Base-by-base conservation (phyloP, 78 protist genomes). In the slime mould (Dictyostelium discoideum) region DNA sequence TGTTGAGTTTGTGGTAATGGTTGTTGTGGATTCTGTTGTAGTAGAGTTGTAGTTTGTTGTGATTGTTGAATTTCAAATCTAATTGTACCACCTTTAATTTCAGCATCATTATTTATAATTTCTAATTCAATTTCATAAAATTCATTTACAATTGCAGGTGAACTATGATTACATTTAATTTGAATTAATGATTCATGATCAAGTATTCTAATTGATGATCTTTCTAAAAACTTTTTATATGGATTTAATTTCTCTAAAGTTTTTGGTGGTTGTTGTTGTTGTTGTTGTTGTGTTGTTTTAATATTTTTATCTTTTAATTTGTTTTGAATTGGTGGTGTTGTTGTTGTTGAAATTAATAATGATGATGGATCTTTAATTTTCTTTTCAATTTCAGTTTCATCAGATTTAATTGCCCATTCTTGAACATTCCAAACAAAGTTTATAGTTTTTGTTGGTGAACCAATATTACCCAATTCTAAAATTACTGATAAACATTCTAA, bases 341-440 rank as follows among this genome's bases (percentile, higher is more conserved):
- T 7, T 18, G 82, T 2, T 78, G 50, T n/a, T n/a, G 60, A 10
- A 44, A 18, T 6, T 24, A 46, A n/a, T 39, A 67, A 40, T 11
- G 3, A 40, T 11, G 3, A 5, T 29, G 74, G 78, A 57, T 26
- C 16, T 37, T 44, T 44, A 22, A 24, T 44, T 42, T 20, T 80
- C 26, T 69, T 69, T n/a, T 88, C 86, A 3, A 63, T 48, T 9
- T 88, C 86, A 26, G 82, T 80, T n/a, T 82, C 89, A 73, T 90
- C 95, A 22, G 87, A 82, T 82, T 90, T 90, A 37, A 90, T 82
- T 3, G 95, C 95, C 95, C 95, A 90, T n/a, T 90, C 88, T n/a
- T 77, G 77, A 82, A 90, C 85, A 37, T 90, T 90, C 95, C 95
- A 90, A 73, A 74, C 7, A 14, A 82, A 90, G 18, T 90, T 90